Evolutionary conservation across 2,329 filamentous ascomycete species (phyloP).

Genomic region (Diaporthe amygdali): DNA sequence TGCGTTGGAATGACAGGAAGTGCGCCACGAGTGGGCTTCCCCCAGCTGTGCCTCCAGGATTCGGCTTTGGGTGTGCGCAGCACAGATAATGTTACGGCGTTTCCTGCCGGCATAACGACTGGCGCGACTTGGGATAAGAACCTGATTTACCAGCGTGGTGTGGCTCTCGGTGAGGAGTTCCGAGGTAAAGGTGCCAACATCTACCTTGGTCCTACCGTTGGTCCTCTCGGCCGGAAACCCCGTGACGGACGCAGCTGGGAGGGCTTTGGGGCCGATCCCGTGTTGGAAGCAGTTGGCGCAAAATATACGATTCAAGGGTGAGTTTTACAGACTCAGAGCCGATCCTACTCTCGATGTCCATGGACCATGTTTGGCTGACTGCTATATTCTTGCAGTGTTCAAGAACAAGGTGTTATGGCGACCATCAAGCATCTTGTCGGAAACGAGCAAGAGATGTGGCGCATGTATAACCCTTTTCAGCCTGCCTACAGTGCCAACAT

Average conservation of each 20-base stretch:
- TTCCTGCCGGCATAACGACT: slow-evolving; percentile 78
- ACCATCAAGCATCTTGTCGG: slow-evolving; percentile 79
- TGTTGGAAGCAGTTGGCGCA: slow-evolving; percentile 73
- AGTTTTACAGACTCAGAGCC: background rate
- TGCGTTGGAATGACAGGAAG: slow-evolving; percentile 82
- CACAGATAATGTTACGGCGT: slow-evolving; percentile 78
- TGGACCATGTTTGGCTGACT: background rate
- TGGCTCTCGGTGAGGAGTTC: slow-evolving; percentile 73
- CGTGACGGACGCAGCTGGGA: slow-evolving; percentile 79
- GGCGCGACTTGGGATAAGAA: slow-evolving; percentile 78
- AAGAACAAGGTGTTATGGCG: slow-evolving; percentile 81
- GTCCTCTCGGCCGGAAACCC: slow-evolving; percentile 74
- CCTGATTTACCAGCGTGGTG: slow-evolving; percentile 70
- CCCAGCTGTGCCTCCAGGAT: slow-evolving; percentile 75
- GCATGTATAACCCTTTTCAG: slow-evolving; percentile 60
- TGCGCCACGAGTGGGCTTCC: slow-evolving; percentile 72
- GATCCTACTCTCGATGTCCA: background rate
- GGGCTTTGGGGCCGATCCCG: slow-evolving; percentile 73
- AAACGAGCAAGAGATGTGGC: slow-evolving; percentile 74
- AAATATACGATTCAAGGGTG: slow-evolving; percentile 73
- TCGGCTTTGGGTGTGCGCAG: slow-evolving; percentile 73
- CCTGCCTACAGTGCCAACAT: slow-evolving; percentile 61
- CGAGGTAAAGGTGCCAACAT: slow-evolving; percentile 76
- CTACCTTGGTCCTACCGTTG: slow-evolving; percentile 73
- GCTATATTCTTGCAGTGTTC: slow-evolving; percentile 53